Conservation (phyloP, 257 asterid species). For the Henckelia pumila region DNA sequence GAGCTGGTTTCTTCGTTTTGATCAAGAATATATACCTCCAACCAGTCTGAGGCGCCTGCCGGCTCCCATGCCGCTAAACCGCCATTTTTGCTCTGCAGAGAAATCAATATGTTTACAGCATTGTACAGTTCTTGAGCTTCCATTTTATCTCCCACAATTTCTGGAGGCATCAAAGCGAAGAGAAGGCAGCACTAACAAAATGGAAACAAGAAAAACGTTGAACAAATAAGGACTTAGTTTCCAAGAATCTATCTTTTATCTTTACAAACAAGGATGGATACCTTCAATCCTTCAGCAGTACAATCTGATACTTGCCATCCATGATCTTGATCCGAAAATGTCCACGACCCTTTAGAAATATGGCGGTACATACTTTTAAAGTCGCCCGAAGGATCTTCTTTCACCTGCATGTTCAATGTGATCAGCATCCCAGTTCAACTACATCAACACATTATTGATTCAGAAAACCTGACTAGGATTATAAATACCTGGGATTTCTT, state of each 20-base stretch:
- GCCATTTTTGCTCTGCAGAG: constrained; percentile 86
- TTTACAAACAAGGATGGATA: constrained; percentile 19
- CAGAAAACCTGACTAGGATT: background rate
- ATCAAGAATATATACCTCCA: constrained; percentile 51
- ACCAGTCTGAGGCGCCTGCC: constrained; percentile 78
- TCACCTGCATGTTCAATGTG: constrained; percentile 46
- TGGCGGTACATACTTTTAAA: constrained; percentile 76
- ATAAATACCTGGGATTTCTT: constrained; percentile 70
- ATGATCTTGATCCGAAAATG: constrained; percentile 93
- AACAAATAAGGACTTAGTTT: no score
- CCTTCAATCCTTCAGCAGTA: constrained; percentile 95
- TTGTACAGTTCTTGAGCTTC: constrained; percentile 59
- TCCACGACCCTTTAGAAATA: constrained; percentile 90
- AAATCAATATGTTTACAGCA: constrained; percentile 70
- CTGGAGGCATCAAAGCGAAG: constrained; percentile 75
- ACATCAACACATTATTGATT: background rate
- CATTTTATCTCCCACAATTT: constrained; percentile 69
- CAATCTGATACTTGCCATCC: constrained; percentile 99
- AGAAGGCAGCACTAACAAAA: constrained; percentile 67
- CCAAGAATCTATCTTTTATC: background rate
- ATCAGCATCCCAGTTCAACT: background rate
- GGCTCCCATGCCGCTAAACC: constrained; percentile 97
- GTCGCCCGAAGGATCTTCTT: constrained; percentile 78
- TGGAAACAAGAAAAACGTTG: background rate
- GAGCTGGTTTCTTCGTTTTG: background rate